A percentile compares a stretch with the other conserved stretches of the same genome.
Conservation (phyloP, 1,284 basidiomycete genomes). For the Pholiota adiposa region DNA sequence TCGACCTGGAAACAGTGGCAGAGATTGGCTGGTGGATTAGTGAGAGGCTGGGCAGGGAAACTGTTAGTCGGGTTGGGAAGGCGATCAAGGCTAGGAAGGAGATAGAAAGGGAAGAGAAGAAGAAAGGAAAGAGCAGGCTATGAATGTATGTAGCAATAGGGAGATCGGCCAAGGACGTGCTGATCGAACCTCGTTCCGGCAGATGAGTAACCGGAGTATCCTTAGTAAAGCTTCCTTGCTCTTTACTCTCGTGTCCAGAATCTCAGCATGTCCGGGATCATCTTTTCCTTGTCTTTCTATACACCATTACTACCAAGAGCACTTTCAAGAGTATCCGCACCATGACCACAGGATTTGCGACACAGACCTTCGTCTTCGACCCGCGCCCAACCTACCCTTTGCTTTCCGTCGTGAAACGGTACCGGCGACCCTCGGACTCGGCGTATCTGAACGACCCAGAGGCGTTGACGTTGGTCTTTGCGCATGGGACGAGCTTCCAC, state of each 20-base stretch:
- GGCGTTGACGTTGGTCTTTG: slow-evolving; percentile 51
- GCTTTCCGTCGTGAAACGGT: slow-evolving; percentile 51
- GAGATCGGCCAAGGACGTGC: too few species aligned
- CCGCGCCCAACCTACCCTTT: slow-evolving; percentile 55
- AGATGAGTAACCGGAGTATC: too few species aligned
- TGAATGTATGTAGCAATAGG: too few species aligned
- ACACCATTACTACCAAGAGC: not conserved
- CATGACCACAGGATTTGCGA: slow-evolving; percentile 10
- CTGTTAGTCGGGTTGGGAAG: slow-evolving; percentile 80
- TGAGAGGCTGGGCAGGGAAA: slow-evolving; percentile 65
- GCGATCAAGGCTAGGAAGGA: slow-evolving; percentile 64
- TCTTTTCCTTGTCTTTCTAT: too few species aligned
- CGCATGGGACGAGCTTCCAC: slow-evolving; percentile 57
- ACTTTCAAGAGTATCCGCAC: not conserved
- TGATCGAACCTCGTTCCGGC: too few species aligned
- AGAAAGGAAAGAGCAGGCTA: not conserved
- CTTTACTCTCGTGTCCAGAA: too few species aligned
- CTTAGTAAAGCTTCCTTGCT: too few species aligned
- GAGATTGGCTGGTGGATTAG: slow-evolving; percentile 86
- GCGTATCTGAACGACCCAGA: slow-evolving; percentile 38
- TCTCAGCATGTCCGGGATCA: too few species aligned
- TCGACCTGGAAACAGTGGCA: slow-evolving; percentile 70
- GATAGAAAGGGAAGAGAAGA: not conserved
- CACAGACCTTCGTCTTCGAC: slow-evolving; percentile 49
- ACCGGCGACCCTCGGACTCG: slow-evolving; percentile 43